These are phyloP conservation scores for Crithidia sp. DNA, from an alignment of 208 protist species.

Conservation along the genomic window DNA sequence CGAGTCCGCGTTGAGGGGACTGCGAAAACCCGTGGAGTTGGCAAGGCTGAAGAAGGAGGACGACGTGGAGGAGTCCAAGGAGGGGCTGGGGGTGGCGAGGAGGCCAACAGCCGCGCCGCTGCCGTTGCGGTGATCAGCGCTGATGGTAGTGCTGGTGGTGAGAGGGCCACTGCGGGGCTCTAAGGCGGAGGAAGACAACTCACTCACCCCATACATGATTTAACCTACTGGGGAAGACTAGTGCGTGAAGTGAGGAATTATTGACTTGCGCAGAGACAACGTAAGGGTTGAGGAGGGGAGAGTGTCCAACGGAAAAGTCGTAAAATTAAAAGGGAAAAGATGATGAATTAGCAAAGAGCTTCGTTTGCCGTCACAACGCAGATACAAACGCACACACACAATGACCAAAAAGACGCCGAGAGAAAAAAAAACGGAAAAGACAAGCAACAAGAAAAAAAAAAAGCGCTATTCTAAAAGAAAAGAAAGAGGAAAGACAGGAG, in stretches of 20 bases:
- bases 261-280: background rate
- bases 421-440: constrained; percentile 16
- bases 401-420: background rate
- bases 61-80: background rate
- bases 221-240: no score
- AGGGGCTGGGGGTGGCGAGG: background rate
- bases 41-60: constrained; percentile 11
- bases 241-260: no score
- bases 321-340: no score
- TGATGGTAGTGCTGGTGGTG: no score
- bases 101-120: background rate
- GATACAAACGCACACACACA: no score
- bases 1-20: background rate
- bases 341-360: no score
- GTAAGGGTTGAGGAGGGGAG: background rate
- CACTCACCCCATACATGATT: background rate
- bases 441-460: constrained; percentile 11
- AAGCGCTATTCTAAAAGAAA: background rate
- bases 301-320: background rate
- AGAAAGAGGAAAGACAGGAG: background rate
- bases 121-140: background rate
- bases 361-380: no score
- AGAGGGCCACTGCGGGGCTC: no score
- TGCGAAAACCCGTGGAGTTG: background rate
- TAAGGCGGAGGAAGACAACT: background rate